These are phyloP conservation scores for Papiliotrema nemorosa DNA, from an alignment of 1,284 basidiomycete genomes.

Conservation along the genomic window DNA sequence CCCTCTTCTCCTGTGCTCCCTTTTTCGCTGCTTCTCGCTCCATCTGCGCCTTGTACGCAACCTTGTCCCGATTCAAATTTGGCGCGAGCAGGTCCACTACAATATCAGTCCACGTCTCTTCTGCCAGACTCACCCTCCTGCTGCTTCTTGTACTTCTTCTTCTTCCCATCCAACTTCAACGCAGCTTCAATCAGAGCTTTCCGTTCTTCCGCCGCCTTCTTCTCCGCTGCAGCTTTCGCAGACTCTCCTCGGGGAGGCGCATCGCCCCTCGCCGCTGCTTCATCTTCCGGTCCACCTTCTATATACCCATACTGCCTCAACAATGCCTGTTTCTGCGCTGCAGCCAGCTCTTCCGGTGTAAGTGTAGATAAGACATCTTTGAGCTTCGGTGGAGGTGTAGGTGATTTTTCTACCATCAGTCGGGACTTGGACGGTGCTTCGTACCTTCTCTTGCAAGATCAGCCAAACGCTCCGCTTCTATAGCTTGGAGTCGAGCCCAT, in stretches of 20 bases:
- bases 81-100: constrained; percentile 44
- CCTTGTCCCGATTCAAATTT: constrained; percentile 48
- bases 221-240: constrained; percentile 25
- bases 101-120: background rate
- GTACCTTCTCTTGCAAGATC: constrained; percentile 11
- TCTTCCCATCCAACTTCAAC: constrained; percentile 39
- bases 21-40: constrained; percentile 39
- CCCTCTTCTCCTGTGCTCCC: constrained; percentile 31
- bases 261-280: constrained; percentile 9
- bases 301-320: constrained; percentile 48
- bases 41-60: constrained; percentile 33
- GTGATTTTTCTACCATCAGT: background rate
- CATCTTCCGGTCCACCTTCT: constrained; percentile 9
- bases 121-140: constrained; percentile 31
- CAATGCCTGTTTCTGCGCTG: constrained; percentile 36
- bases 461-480: constrained; percentile 15
- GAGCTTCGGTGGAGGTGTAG: constrained; percentile 11
- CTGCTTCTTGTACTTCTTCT: constrained; percentile 45
- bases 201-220: constrained; percentile 42
- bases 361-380: constrained; percentile 30
- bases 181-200: constrained; percentile 39
- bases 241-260: constrained; percentile 26
- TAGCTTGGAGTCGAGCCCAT: constrained; percentile 27
- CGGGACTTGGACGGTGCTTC: background rate
- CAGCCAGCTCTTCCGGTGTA: constrained; percentile 42